These are phyloP conservation scores for Lupinus albus DNA, from an alignment of 306 rosid species.

Conservation along the genomic window DNA sequence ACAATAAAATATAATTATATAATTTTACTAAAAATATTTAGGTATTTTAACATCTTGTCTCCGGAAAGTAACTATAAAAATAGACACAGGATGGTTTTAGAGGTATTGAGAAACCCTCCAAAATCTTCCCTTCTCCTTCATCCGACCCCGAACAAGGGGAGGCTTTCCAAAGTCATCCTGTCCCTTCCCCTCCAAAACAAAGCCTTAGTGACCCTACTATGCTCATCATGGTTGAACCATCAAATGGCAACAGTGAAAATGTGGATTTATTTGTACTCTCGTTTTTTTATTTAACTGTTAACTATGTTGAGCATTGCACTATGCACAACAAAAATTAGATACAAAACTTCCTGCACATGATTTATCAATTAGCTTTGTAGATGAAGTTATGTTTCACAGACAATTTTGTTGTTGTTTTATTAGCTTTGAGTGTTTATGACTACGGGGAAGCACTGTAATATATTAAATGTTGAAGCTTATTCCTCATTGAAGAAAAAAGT, in stretches of 20 bases:
- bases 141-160: too few species aligned
- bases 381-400: not conserved
- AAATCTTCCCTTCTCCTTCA: too few species aligned
- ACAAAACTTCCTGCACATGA: not conserved
- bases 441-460: not conserved
- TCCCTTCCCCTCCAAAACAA: too few species aligned
- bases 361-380: conserved; percentile 3
- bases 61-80: too few species aligned
- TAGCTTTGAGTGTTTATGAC: not conserved
- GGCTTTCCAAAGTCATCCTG: too few species aligned
- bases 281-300: conserved; percentile 5
- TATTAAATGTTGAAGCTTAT: not conserved
- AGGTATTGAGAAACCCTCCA: too few species aligned
- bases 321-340: not conserved
- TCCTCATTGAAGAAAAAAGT: not conserved
- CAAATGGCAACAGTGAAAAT: not conserved
- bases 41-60: too few species aligned
- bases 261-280: not conserved
- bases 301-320: not conserved
- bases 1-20: too few species aligned
- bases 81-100: too few species aligned
- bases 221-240: not conserved
- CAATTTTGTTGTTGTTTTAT: not conserved
- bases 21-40: too few species aligned
- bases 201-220: conserved; percentile 6